Evolutionary conservation across 1,139 yeast genomes (phyloP).

Genomic region (Kazachstania sp.): DNA sequence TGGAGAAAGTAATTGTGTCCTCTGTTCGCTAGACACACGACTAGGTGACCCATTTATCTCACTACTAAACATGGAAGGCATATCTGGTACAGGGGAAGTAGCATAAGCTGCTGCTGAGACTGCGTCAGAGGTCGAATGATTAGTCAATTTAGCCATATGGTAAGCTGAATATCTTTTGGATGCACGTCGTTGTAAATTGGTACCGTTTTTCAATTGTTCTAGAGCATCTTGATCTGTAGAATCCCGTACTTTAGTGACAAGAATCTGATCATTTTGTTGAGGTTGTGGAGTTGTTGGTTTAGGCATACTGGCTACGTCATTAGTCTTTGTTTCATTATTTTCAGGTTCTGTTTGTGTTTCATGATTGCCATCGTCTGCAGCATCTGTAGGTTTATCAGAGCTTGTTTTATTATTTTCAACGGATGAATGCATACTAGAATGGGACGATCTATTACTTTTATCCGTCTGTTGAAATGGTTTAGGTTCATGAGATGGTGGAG

Average conservation of each 20-base stretch:
- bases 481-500: neutral
- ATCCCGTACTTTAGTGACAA: neutral
- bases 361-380: no score
- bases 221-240: constrained; percentile 38
- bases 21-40: constrained; percentile 4
- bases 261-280: neutral
- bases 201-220: constrained; percentile 69
- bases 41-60: neutral
- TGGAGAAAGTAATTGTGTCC: neutral
- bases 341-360: no score
- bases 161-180: constrained; percentile 83
- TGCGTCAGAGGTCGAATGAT: constrained; percentile 35
- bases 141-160: constrained; percentile 74
- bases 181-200: constrained; percentile 80
- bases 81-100: constrained; percentile 6
- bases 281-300: neutral
- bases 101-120: constrained; percentile 29
- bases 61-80: neutral
- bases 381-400: neutral
- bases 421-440: neutral
- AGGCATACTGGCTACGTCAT: neutral
- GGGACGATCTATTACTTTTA: neutral
- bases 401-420: neutral
- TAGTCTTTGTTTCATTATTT: no score
- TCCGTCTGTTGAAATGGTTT: neutral